Evolutionary conservation across 306 rosid species (phyloP).

Genomic region (Quercus wislizeni): DNA sequence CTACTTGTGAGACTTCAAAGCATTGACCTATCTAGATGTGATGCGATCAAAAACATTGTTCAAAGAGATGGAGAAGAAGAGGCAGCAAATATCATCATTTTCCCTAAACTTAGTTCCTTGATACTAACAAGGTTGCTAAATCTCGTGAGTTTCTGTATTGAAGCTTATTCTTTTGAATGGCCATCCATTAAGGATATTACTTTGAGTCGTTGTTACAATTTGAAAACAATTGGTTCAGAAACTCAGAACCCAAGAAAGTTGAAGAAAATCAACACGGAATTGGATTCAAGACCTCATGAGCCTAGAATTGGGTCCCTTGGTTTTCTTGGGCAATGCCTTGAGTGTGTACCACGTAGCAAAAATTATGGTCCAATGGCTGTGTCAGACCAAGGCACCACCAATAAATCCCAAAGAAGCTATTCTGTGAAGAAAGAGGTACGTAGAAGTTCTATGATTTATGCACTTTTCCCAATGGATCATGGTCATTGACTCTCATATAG

Average conservation of each 20-base stretch:
- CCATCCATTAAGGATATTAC: not conserved
- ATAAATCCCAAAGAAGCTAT: not conserved
- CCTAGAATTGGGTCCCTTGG: not conserved
- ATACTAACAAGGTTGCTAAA: fast-evolving
- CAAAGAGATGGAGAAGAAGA: not conserved
- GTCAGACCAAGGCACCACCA: not conserved
- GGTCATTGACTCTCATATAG: not conserved
- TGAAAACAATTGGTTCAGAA: not conserved
- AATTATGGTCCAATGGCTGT: not conserved
- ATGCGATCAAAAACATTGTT: not conserved
- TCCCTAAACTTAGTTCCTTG: too few species aligned
- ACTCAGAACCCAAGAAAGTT: not conserved
- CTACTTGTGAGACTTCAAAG: not conserved
- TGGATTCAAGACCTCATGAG: not conserved
- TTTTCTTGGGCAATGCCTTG: not conserved
- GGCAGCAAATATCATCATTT: not conserved
- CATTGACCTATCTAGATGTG: fast-evolving
- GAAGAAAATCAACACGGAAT: not conserved
- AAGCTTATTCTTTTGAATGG: not conserved
- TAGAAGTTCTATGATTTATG: not conserved
- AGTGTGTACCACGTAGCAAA: not conserved
- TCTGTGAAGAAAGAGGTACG: not conserved
- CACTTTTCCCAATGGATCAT: not conserved
- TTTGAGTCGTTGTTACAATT: fast-evolving
- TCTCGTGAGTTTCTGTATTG: not conserved